A percentile compares a stretch with the other conserved stretches of the same genome.
Conservation (phyloP, 1,284 basidiomycete genomes). For the Entoloma clypeatum region DNA sequence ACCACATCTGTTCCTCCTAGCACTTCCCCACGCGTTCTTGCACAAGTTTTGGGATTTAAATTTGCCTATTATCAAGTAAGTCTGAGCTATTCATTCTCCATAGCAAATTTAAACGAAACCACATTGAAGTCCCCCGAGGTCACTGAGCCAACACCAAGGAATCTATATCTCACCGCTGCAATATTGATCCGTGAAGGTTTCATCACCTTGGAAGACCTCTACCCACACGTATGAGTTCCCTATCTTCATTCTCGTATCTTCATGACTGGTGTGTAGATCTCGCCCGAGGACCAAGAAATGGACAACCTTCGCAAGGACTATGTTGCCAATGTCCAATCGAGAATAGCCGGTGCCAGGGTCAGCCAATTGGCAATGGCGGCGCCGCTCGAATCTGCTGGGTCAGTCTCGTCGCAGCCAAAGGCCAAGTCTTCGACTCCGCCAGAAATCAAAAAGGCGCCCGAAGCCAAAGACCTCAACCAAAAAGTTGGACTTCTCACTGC, state of each 20-base stretch:
- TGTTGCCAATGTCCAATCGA: slow-evolving; percentile 58
- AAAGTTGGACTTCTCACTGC: slow-evolving; percentile 78
- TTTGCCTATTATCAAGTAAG: slow-evolving; percentile 85
- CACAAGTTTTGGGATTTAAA: slow-evolving; percentile 95
- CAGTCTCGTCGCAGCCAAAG: slow-evolving; percentile 33
- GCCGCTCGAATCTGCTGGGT: slow-evolving; percentile 64
- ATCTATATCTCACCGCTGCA: slow-evolving; percentile 80
- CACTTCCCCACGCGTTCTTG: slow-evolving; percentile 58
- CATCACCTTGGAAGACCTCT: slow-evolving; percentile 81
- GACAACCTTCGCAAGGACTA: slow-evolving; percentile 65
- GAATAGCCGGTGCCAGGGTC: slow-evolving; percentile 62
- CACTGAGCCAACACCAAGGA: slow-evolving; percentile 61
- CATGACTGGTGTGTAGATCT: slow-evolving; percentile 45
- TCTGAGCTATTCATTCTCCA: slow-evolving; percentile 7
- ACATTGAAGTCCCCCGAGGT: slow-evolving; percentile 48
- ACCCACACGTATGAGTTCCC: slow-evolving; percentile 63
- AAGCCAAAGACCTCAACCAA: slow-evolving; percentile 70
- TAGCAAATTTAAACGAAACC: slow-evolving; percentile 17
- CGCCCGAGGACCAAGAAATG: slow-evolving; percentile 77
- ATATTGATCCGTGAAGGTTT: slow-evolving; percentile 87
- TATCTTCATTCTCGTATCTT: neutral
- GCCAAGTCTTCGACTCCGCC: slow-evolving; percentile 31
- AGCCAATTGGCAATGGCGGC: slow-evolving; percentile 90
- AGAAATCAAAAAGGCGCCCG: slow-evolving; percentile 43
- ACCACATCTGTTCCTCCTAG: slow-evolving; percentile 19